Base-by-base conservation (phyloP, 805 yeast genomes). In the Cyberlindnera suaveolens region DNA sequence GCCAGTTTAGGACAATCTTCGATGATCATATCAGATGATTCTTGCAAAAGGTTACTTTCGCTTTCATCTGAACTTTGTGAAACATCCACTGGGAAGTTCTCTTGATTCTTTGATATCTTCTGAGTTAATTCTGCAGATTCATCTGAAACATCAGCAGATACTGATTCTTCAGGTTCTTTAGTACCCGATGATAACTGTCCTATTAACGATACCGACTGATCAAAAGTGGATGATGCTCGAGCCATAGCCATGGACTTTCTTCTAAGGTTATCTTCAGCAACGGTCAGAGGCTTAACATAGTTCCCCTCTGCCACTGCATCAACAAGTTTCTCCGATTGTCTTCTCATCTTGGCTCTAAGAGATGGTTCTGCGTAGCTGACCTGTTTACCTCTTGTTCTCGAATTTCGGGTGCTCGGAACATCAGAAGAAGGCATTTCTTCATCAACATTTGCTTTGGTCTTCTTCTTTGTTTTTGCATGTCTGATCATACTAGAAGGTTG, bases 281-380 rank as follows among this genome's bases (percentile, higher is more conserved):
- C 27, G 11, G 41, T 32, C 6, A 17, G 20, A 3, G 46, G 44
- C 26, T 44, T 47, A 18, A 44, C 43, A 41, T 41, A 39, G 3
- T 43, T 45, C 32, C 43, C 55, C 3, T 51, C 52, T 38, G 32
- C 56, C 17, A 81, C 77, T 1, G 89, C 89, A 58, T 78, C 85
- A 3, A 77, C 77, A 36, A 80, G 64, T 48, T 71, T 70, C 27
- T 67, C 82, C 0, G 80, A 68, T 30, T 77, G 78, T 50, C 91
- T 70, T 56, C 95, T 73, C 81, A 82, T 71, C 56, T 84, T 85
- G 14, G 72, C 75, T 33, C 84, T 67, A 41, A 83, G 60, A 1
- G 90, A 78, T 0, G 89, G 88, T 30, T 78, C 68, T 16, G 78
- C 78, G 53, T 86, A 86, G 57, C 79, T 77, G 6, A 86, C 77